A percentile compares a stretch with the other conserved stretches of the same genome.
These are phyloP conservation scores for Saccharomycopsis olivae DNA, from an alignment of 805 yeast species.

Conservation along the genomic window DNA sequence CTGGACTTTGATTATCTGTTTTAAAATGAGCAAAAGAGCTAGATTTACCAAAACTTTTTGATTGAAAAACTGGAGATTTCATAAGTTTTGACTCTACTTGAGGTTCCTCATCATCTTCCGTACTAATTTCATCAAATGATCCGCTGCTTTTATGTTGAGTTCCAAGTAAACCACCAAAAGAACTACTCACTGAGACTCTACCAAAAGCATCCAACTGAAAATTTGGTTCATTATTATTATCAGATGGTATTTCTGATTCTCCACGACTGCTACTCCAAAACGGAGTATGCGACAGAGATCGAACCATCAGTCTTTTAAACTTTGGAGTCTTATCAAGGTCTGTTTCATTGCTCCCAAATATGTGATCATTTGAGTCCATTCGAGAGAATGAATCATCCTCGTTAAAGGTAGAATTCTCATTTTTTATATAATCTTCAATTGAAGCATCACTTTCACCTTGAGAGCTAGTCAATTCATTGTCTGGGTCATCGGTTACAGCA, in stretches of 20 bases:
- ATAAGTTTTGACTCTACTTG: neutral
- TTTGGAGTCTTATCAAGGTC: conserved; percentile 17
- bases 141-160: neutral
- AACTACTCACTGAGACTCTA: conserved; percentile 3
- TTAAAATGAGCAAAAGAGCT: neutral
- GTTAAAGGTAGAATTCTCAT: conserved; percentile 2
- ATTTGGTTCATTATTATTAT: conserved; percentile 5
- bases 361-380: neutral
- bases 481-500: conserved; percentile 2
- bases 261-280: conserved; percentile 1
- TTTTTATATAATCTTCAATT: conserved; percentile 7
- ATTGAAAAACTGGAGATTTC: too few species aligned
- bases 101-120: conserved; percentile 1
- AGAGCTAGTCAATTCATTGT: too few species aligned
- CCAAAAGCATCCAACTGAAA: conserved; percentile 17
- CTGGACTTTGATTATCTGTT: neutral
- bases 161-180: neutral
- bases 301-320: conserved; percentile 1
- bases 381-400: conserved; percentile 1
- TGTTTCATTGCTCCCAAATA: neutral
- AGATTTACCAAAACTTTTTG: too few species aligned
- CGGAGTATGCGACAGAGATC: neutral
- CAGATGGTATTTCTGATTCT: neutral
- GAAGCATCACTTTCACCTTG: conserved; percentile 2
- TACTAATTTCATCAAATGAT: neutral